A percentile compares a stretch with the other conserved stretches of the same genome.
Evolutionary conservation across 1,284 basidiomycete species (phyloP).

Genomic region (Pyrrhoderma lamaoense): DNA sequence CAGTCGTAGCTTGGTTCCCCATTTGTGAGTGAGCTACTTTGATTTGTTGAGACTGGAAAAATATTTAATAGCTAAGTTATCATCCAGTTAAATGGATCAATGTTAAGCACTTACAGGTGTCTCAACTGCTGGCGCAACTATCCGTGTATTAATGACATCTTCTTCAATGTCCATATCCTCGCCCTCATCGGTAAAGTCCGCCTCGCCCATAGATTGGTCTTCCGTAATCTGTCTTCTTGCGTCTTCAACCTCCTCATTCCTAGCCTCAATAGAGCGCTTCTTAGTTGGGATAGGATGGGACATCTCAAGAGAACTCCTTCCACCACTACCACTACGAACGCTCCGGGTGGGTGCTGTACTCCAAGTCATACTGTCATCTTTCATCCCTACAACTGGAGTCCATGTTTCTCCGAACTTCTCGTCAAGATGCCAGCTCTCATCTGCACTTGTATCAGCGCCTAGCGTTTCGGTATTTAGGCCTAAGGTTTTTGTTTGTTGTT

Average conservation of each 20-base stretch:
- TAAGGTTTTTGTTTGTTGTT: constrained; percentile 7
- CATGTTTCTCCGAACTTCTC: constrained; percentile 53
- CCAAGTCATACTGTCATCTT: constrained; percentile 67
- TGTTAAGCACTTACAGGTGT: constrained; percentile 26
- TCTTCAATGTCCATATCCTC: constrained; percentile 32
- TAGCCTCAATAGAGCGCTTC: background rate
- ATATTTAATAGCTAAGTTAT: background rate
- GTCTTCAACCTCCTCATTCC: background rate
- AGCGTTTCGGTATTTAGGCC: constrained; percentile 14
- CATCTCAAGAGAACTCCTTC: constrained; percentile 6
- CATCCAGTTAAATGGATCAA: too few species aligned
- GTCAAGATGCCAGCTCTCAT: constrained; percentile 67
- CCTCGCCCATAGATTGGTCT: constrained; percentile 14
- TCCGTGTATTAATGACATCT: constrained; percentile 22
- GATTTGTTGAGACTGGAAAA: background rate
- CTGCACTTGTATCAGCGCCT: constrained; percentile 39
- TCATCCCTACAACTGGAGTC: constrained; percentile 41
- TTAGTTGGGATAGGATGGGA: background rate
- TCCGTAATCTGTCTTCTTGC: background rate
- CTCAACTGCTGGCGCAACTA: constrained; percentile 25
- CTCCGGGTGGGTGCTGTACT: constrained; percentile 43
- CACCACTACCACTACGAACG: constrained; percentile 26
- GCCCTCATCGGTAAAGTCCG: constrained; percentile 19
- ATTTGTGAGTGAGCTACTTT: constrained; percentile 7
- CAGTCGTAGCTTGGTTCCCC: constrained; percentile 23